Evolutionary conservation across 140 eudicot genomes (phyloP), one percentile per base, ranked within the genome.

Genomic region (Stevia rebaudiana): DNA sequence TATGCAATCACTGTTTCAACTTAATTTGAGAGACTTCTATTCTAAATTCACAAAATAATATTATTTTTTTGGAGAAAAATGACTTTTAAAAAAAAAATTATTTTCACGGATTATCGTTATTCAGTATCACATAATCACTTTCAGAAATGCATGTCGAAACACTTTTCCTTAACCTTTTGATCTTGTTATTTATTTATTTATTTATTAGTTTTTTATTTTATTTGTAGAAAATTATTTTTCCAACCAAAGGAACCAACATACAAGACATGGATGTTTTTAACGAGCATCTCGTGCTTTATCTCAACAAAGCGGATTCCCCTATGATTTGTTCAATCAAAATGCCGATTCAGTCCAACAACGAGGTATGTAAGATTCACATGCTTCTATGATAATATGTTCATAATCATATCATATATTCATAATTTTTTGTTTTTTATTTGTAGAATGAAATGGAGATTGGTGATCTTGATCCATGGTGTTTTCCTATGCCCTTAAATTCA

Each of bases 201-300:
- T n/a, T n/a, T n/a, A n/a, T n/a, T n/a, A n/a, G n/a, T n/a, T n/a
- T n/a, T n/a, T n/a, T n/a, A n/a, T 53, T 24, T 17, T 17, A 4
- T 11, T 15, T 47, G 17, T 63, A 91, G 98, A 80, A 74, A 65
- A 56, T 90, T 36, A 39, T 87, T 61, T 47, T 72, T 21, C 96
- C 96, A 16, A 63, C 74, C 18, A 78, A 91, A 76, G 91, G 79
- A 31, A 67, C 64, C 58, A 22, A 53, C 77, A 64, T 91, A 68
- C 83, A 76, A 52, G 96, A 91, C 71, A 87, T 91, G 98, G 98
- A 91, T 73, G 78, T 87, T 53, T 87, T 82, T 41, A 25, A 79
- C 70, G 80, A 72, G 31, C 91, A 91, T 73, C 25, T 87, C 46
- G 96, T 91, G 57, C 91, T 91, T 67, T 72, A 72, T 39, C 79